These are phyloP conservation scores for Mycosarcoma mackinlayi DNA, from an alignment of 1,284 basidiomycete species.

Conservation along the genomic window DNA sequence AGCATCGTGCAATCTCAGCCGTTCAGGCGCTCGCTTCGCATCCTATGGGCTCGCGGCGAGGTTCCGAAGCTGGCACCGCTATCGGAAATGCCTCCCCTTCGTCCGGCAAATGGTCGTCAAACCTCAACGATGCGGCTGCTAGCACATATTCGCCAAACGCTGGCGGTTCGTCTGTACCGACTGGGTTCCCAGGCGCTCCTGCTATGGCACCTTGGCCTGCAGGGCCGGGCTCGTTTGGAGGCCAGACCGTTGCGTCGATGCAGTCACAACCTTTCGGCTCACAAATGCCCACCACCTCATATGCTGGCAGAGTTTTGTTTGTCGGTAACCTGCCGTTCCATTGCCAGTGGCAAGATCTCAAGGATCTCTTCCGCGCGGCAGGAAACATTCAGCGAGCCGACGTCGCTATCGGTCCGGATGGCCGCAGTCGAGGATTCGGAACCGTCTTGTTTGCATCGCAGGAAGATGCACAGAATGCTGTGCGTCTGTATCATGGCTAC, in stretches of 20 bases:
- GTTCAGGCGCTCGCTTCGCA: slow-evolving; percentile 26
- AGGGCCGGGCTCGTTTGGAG: slow-evolving; percentile 33
- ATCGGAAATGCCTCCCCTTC: slow-evolving; percentile 6
- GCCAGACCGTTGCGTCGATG: slow-evolving; percentile 20
- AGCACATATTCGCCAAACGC: slow-evolving; percentile 21
- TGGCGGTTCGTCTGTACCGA: slow-evolving; percentile 44
- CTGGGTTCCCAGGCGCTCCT: slow-evolving; percentile 45
- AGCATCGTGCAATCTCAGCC: slow-evolving; percentile 32
- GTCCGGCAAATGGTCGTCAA: slow-evolving; percentile 10
- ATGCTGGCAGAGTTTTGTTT: slow-evolving; percentile 65
- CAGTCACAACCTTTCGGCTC: slow-evolving; percentile 46
- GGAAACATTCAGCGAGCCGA: slow-evolving; percentile 90
- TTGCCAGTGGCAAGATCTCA: slow-evolving; percentile 68
- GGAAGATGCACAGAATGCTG: slow-evolving; percentile 88
- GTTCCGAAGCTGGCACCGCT: slow-evolving; percentile 25
- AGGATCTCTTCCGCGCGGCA: slow-evolving; percentile 63
- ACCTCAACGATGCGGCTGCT: slow-evolving; percentile 11
- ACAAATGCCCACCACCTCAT: slow-evolving; percentile 52
- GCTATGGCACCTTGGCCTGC: slow-evolving; percentile 48
- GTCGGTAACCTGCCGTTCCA: slow-evolving; percentile 67
- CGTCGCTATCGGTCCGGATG: slow-evolving; percentile 89
- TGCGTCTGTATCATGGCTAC: slow-evolving; percentile 73
- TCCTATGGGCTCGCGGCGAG: slow-evolving; percentile 24
- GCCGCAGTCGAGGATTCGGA: slow-evolving; percentile 89
- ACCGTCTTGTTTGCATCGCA: slow-evolving; percentile 89